These are phyloP conservation scores for Astrocystis sublimbata DNA, from an alignment of 495 filamentous ascomycete species.

Conservation along the genomic window DNA sequence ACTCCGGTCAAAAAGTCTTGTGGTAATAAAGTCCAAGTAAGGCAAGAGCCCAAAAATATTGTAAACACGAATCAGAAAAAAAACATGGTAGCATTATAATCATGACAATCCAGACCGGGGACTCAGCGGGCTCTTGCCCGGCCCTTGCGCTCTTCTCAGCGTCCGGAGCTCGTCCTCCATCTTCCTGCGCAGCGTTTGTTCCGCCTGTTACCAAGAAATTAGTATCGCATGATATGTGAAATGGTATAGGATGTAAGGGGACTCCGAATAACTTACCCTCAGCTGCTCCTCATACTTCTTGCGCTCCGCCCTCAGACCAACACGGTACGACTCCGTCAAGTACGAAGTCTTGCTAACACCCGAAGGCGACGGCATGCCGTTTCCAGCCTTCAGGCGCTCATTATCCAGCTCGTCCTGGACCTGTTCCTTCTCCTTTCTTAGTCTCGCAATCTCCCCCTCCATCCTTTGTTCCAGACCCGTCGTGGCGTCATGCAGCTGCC, in stretches of 20 bases:
- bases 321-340: slow-evolving; percentile 34
- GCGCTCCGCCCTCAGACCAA: slow-evolving; percentile 49
- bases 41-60: slow-evolving; percentile 20
- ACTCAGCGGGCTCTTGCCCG: slow-evolving; percentile 40
- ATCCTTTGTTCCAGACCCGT: slow-evolving; percentile 33
- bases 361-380: slow-evolving; percentile 23
- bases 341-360: slow-evolving; percentile 31
- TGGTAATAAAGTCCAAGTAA: no score
- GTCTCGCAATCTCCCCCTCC: slow-evolving; percentile 35
- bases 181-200: slow-evolving; percentile 47
- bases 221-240: slow-evolving; percentile 8
- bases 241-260: no score
- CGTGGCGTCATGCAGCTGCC: slow-evolving; percentile 29
- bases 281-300: slow-evolving; percentile 54
- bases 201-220: slow-evolving; percentile 41
- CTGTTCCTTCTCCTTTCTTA: slow-evolving; percentile 36
- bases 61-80: slow-evolving; percentile 19
- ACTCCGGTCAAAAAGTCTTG: slow-evolving; percentile 12
- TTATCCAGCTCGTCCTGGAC: slow-evolving; percentile 47
- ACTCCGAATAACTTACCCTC: slow-evolving; percentile 39
- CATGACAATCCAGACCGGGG: slow-evolving; percentile 22
- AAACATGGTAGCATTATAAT: slow-evolving; percentile 17
- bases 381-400: slow-evolving; percentile 39
- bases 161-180: slow-evolving; percentile 48
- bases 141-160: slow-evolving; percentile 36